Evolutionary conservation across 768 basidiomycete genomes (phyloP).

Genomic region (Suillus spraguei): DNA sequence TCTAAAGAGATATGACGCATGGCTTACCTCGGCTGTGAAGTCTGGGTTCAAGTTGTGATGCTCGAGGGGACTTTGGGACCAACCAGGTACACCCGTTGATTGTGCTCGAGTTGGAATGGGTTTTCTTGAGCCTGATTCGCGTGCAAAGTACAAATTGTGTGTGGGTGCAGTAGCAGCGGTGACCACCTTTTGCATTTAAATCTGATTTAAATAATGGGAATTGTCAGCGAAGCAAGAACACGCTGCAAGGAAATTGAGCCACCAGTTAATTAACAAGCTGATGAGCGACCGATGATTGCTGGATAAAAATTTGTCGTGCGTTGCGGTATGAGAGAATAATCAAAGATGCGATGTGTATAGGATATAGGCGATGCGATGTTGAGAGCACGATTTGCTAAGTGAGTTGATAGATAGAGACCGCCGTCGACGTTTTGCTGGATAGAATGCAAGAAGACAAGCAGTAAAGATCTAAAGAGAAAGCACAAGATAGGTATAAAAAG

Average conservation of each 20-base stretch:
- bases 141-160: conserved; percentile 38
- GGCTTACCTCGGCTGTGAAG: conserved; percentile 45
- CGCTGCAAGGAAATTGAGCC: conserved; percentile 25
- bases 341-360: conserved; percentile 46
- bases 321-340: conserved; percentile 50
- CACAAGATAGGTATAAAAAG: conserved; percentile 61
- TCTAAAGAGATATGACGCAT: conserved; percentile 25
- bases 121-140: conserved; percentile 38
- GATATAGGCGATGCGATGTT: conserved; percentile 35
- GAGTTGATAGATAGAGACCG: conserved; percentile 39
- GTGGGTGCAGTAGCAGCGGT: conserved; percentile 50
- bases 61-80: conserved; percentile 50
- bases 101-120: conserved; percentile 32
- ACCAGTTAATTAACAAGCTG: conserved; percentile 50
- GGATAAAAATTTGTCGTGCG: conserved; percentile 47
- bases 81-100: conserved; percentile 41
- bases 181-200: conserved; percentile 76
- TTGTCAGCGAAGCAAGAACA: conserved; percentile 19
- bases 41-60: conserved; percentile 26
- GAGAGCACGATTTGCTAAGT: conserved; percentile 37
- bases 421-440: conserved; percentile 40
- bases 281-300: conserved; percentile 45
- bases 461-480: conserved; percentile 40
- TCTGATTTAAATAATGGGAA: conserved; percentile 32
- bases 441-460: conserved; percentile 37